Evolutionary conservation across 352 stramenopile genomes (phyloP).

Genomic region (Globisporangium radiosum): DNA sequence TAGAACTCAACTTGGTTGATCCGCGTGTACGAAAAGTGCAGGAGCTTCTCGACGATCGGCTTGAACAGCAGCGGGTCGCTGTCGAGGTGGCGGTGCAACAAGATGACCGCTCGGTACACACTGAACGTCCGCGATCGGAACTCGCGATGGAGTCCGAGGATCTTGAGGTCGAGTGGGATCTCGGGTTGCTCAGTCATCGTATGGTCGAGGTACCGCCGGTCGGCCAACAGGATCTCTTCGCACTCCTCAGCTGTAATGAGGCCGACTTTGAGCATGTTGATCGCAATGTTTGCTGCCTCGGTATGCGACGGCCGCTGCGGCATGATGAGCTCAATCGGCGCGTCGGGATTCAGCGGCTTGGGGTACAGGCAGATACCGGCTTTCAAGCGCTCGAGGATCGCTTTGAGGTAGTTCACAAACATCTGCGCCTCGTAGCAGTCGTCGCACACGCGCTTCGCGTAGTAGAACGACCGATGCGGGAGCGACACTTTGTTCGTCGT

Average conservation of each 20-base stretch:
- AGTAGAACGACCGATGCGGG: conserved; percentile 74
- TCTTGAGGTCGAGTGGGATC: conserved; percentile 80
- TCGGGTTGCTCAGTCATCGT: conserved; percentile 78
- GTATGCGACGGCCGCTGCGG: conserved; percentile 78
- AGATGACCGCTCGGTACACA: conserved; percentile 78
- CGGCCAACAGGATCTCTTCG: conserved; percentile 77
- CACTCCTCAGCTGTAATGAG: conserved; percentile 85
- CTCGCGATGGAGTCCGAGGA: conserved; percentile 81
- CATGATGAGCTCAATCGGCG: conserved; percentile 85
- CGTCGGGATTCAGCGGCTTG: conserved; percentile 74
- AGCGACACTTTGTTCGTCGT: conserved; percentile 75
- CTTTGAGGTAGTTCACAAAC: conserved; percentile 81
- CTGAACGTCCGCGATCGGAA: conserved; percentile 76
- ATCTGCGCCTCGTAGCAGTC: conserved; percentile 78
- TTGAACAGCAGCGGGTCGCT: conserved; percentile 84
- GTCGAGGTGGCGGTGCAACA: conserved; percentile 81
- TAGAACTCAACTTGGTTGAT: conserved; percentile 92
- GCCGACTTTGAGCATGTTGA: conserved; percentile 76
- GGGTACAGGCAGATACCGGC: conserved; percentile 83
- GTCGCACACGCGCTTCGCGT: conserved; percentile 83
- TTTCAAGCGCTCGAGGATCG: conserved; percentile 81
- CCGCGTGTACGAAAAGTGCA: conserved; percentile 82
- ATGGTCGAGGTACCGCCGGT: conserved; percentile 80
- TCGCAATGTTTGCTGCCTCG: conserved; percentile 79
- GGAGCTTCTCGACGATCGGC: conserved; percentile 76